Evolutionary conservation across 2,329 filamentous ascomycete species (phyloP).

Genomic region (Sporothrix phasma): DNA sequence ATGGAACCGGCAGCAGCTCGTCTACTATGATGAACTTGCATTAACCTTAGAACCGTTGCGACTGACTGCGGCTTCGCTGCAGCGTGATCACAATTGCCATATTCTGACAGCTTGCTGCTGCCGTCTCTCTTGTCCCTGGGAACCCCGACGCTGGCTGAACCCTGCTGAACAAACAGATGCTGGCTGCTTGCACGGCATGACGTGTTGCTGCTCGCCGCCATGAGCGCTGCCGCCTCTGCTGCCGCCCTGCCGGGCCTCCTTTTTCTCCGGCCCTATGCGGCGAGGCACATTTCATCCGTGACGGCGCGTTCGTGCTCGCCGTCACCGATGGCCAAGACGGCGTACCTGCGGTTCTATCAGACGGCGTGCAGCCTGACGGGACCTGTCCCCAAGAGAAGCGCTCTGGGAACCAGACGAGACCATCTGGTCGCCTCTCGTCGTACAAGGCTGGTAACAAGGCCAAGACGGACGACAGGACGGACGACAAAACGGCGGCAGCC

Average conservation of each 20-base stretch:
- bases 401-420: neutral
- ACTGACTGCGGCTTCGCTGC: conserved; percentile 39
- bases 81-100: conserved; percentile 45
- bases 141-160: too few species aligned
- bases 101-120: conserved; percentile 23
- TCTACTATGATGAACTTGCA: conserved; percentile 38
- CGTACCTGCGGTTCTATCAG: conserved; percentile 42
- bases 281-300: conserved; percentile 26
- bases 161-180: conserved; percentile 6
- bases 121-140: neutral
- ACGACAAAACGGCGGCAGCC: neutral
- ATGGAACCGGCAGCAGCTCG: neutral
- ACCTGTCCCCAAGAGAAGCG: neutral
- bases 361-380: neutral
- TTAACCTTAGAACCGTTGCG: conserved; percentile 49
- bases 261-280: conserved; percentile 48
- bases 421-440: neutral
- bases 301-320: conserved; percentile 12
- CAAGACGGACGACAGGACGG: neutral
- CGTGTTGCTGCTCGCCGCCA: conserved; percentile 4
- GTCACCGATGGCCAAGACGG: conserved; percentile 28
- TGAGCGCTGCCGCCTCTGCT: conserved; percentile 18
- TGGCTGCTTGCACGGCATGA: conserved; percentile 2
- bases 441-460: neutral
- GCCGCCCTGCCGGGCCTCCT: conserved; percentile 28